Evolutionary conservation across 495 filamentous ascomycete genomes (phyloP).

Genomic region (Daldinia grandis): DNA sequence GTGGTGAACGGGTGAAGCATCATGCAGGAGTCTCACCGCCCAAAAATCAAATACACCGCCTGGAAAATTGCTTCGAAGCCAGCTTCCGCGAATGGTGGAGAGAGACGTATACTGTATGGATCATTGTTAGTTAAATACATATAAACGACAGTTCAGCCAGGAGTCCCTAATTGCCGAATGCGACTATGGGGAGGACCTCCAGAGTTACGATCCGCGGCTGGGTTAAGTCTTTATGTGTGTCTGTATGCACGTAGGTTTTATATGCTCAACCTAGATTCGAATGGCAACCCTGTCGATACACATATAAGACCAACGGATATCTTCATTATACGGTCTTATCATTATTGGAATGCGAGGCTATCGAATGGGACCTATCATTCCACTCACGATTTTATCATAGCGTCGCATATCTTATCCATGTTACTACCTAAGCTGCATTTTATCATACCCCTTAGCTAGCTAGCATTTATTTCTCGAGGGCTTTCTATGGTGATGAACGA

Average conservation of each 20-base stretch:
- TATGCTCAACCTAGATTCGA: background rate
- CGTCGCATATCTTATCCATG: background rate
- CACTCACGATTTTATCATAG: background rate
- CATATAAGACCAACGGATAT: background rate
- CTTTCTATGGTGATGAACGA: background rate
- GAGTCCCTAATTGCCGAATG: slow-evolving; percentile 4
- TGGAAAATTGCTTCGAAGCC: slow-evolving; percentile 15
- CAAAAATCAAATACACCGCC: slow-evolving; percentile 36
- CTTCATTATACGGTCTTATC: background rate
- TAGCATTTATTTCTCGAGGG: background rate
- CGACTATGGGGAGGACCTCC: background rate
- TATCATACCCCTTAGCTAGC: background rate
- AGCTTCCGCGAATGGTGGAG: slow-evolving; percentile 11
- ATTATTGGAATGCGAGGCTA: background rate
- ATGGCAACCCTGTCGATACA: background rate
- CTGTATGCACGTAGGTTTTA: background rate
- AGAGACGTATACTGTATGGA: background rate
- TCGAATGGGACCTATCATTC: background rate
- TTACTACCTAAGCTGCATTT: background rate
- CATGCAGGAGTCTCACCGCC: slow-evolving; percentile 44
- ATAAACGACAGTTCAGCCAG: slow-evolving; percentile 15
- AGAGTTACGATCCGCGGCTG: background rate
- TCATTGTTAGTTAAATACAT: slow-evolving; percentile 10
- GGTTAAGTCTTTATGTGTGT: background rate
- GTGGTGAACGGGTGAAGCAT: slow-evolving; percentile 39